Base-by-base conservation (phyloP, 2,329 filamentous ascomycete genomes). In the Rachicladosporium sp. region DNA sequence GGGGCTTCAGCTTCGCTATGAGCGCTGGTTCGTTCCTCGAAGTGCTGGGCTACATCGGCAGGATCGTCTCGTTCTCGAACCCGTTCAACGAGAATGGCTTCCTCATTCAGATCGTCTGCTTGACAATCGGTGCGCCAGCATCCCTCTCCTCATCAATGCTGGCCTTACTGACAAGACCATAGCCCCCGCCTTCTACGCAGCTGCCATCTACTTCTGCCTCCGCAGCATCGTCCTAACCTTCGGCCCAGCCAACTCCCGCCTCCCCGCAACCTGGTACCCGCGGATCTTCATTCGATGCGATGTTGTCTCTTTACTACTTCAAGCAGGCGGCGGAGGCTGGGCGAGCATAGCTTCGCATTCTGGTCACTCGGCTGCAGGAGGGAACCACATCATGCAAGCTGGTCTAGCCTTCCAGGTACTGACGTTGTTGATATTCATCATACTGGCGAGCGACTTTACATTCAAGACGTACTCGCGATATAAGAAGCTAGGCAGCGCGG, bases 201-300 rank as follows among this genome's bases (percentile, higher is more conserved):
- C 65, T 3, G 62, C 60, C 8, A 64, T 69, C 33, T 69, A 67
- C 35, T 58, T 67, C 29, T 62, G 60, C 0, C 54, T 65, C 21
- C 64, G 64, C 43, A 61, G 63, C 43, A 50, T 64, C 4, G 56
- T 63, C 31, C 37, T 63, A 2, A 58, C 57, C 47, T 62, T 60
- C 23, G 61, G 60, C 29, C 47, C 51, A 2, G 12, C 27, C 11
- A 36, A 44, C 9, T 44, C 41, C 9, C 45, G 45, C 1, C 46
- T 59, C 7, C 50, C 52, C 13, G 50, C 52, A 6, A 42, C 45
- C 33, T 45, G 45, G 36, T 52, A 42, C 65, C 74, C 73, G 7
- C 66, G 68, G 52, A 66, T 75, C 35, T 78, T 78, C 55, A 68
- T 76, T 43, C 48, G 57, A 7, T 73, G 69, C 48, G 74, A 78